Percentiles rank a stretch among this genome's conserved stretches.
Conservation (phyloP, 345 rosid genomes). For the Salix arbutifolia region DNA sequence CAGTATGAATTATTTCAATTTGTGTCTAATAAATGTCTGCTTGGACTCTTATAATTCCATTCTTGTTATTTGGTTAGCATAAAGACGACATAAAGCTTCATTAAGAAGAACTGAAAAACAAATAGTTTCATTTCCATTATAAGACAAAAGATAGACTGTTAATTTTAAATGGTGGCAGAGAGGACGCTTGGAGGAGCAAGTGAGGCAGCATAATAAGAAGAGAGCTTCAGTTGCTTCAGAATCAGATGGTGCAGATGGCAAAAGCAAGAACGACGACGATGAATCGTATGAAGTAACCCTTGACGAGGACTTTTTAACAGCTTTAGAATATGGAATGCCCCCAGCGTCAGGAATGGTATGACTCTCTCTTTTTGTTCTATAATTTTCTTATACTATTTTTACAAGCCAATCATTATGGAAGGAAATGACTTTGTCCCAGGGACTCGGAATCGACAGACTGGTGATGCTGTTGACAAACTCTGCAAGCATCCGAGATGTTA, state of each 20-base stretch:
- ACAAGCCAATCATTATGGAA: neutral
- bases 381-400: neutral
- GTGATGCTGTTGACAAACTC: constrained; percentile 89
- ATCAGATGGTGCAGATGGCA: constrained; percentile 25
- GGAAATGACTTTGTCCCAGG: constrained; percentile 35
- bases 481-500: constrained; percentile 84
- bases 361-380: neutral
- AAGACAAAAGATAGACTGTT: neutral
- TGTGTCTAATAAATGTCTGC: neutral
- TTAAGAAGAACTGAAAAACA: no score
- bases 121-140: neutral
- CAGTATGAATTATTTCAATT: neutral
- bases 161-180: constrained; percentile 46
- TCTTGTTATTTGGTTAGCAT: no score
- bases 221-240: constrained; percentile 42
- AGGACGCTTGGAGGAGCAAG: constrained; percentile 87
- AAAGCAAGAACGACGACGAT: constrained; percentile 47
- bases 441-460: constrained; percentile 88
- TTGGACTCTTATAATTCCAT: neutral
- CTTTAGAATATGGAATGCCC: constrained; percentile 96
- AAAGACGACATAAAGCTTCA: no score
- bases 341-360: constrained; percentile 97
- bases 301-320: constrained; percentile 92
- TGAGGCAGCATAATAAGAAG: constrained; percentile 79
- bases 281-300: constrained; percentile 78